These are phyloP conservation scores for Starmerella ratchasimensis DNA, from an alignment of 805 yeast genomes.

Conservation along the genomic window DNA sequence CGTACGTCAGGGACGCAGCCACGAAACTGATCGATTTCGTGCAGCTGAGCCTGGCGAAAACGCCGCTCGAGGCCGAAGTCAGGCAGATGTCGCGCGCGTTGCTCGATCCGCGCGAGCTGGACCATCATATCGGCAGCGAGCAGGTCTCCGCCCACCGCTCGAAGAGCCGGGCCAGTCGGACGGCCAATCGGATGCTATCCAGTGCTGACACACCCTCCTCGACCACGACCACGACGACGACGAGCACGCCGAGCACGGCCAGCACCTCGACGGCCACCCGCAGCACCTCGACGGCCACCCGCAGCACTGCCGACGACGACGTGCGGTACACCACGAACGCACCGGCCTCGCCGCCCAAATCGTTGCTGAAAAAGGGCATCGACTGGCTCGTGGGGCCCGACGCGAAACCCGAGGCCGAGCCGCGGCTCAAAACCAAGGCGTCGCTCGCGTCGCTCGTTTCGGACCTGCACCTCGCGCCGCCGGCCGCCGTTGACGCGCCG, in stretches of 20 bases:
- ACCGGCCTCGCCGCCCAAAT: too few species aligned
- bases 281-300: not conserved
- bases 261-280: not conserved
- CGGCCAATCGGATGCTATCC: too few species aligned
- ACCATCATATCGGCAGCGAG: not conserved
- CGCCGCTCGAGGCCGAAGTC: slow-evolving; percentile 53
- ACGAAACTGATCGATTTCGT: slow-evolving; percentile 63
- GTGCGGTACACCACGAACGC: too few species aligned
- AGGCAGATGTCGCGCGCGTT: slow-evolving; percentile 28
- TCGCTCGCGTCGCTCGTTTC: not conserved
- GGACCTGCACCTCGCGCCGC: not conserved
- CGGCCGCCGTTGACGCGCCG: not conserved
- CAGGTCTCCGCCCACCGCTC: too few species aligned
- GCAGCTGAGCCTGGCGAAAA: slow-evolving; percentile 45
- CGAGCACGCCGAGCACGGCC: not conserved
- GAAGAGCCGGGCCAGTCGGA: too few species aligned
- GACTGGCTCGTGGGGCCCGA: not conserved
- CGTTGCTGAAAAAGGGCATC: not conserved
- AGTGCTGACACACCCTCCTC: too few species aligned
- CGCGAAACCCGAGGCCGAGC: not conserved
- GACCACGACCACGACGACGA: not conserved
- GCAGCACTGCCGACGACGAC: not conserved
- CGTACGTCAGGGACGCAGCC: slow-evolving; percentile 62
- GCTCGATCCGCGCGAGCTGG: slow-evolving; percentile 11
- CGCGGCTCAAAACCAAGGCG: not conserved